Conservation (phyloP, 78 protist genomes). For the Polysphondylium violaceum region DNA sequence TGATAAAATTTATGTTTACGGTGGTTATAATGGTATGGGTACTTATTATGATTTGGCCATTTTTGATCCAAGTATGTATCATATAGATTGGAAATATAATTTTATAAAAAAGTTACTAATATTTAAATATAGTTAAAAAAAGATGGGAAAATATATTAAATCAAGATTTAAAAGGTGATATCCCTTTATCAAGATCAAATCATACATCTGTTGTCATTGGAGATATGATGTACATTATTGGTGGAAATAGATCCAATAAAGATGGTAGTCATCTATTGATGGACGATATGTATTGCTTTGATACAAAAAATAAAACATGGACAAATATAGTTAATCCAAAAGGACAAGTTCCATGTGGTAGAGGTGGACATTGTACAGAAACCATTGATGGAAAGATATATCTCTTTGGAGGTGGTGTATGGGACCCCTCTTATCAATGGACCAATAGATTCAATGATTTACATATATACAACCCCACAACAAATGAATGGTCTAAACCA, state of each 20-base stretch:
- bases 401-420: constrained; percentile 40
- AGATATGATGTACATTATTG: background rate
- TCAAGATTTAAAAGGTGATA: background rate
- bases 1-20: constrained; percentile 15
- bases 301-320: constrained; percentile 12
- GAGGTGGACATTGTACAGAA: constrained; percentile 40
- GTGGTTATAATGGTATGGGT: constrained; percentile 40
- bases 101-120: background rate
- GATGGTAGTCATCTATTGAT: constrained; percentile 2
- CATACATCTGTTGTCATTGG: constrained; percentile 17
- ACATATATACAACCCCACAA: constrained; percentile 26
- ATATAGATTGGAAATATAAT: background rate
- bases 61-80: constrained; percentile 15
- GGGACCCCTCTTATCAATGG: constrained; percentile 22
- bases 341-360: constrained; percentile 24
- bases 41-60: background rate
- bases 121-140: background rate
- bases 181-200: constrained; percentile 31
- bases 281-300: constrained; percentile 11
- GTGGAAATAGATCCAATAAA: constrained; percentile 28
- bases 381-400: constrained; percentile 32
- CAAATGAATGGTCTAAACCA: constrained; percentile 20
- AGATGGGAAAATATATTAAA: background rate
- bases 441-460: constrained; percentile 31
- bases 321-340: background rate